Percentiles rank a stretch among this genome's conserved stretches.
Conservation (phyloP, 2,329 filamentous ascomycete species). For the Zasmidium cellare region DNA sequence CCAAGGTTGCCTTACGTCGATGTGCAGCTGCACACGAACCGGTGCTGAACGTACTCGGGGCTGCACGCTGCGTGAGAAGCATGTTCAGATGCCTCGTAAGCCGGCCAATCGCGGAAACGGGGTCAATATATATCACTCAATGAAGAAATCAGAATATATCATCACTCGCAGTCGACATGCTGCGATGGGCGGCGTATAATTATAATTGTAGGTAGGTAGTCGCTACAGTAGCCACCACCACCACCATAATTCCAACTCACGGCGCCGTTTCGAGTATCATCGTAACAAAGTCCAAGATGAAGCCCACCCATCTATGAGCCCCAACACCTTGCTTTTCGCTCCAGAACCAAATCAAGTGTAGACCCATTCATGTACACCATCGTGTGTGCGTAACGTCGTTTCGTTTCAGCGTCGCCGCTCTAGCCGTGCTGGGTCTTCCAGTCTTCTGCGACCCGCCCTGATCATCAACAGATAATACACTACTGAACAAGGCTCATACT, state of each 20-base stretch:
- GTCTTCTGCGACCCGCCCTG: background rate
- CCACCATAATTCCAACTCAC: background rate
- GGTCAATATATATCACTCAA: too few species aligned
- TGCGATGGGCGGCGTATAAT: background rate
- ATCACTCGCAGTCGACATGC: background rate
- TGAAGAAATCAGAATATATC: background rate
- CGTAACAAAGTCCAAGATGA: background rate
- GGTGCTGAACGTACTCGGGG: too few species aligned
- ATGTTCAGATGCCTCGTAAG: too few species aligned
- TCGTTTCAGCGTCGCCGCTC: constrained; percentile 9
- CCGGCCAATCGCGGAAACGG: too few species aligned
- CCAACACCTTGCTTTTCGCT: constrained; percentile 8
- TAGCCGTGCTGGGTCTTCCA: background rate
- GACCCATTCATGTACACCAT: background rate
- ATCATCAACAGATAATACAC: background rate
- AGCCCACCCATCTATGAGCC: constrained; percentile 1
- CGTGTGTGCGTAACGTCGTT: constrained; percentile 4
- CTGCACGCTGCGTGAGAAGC: too few species aligned
- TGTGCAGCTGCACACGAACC: too few species aligned
- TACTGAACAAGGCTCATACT: background rate
- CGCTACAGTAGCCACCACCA: background rate
- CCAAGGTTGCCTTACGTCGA: too few species aligned
- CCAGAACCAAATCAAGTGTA: background rate
- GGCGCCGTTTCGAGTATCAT: constrained; percentile 1
- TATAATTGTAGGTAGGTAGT: background rate